Percentiles rank a stretch among this genome's conserved stretches.
These are phyloP conservation scores for Bifiguratus adelaidae DNA, from an alignment of 192 early-diverging fungal genomes.

Conservation along the genomic window DNA sequence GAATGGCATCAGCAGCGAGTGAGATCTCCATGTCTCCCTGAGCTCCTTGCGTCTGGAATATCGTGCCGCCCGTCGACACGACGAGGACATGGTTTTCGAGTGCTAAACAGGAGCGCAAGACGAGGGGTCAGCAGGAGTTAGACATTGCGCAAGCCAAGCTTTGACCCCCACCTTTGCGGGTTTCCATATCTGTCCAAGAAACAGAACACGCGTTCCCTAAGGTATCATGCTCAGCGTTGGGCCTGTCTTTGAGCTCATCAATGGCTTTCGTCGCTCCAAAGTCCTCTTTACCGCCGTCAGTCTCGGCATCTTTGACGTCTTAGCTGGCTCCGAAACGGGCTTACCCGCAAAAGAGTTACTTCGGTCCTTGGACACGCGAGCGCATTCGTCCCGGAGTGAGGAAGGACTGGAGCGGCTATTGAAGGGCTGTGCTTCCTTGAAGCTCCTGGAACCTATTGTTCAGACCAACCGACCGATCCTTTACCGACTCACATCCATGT, in stretches of 20 bases:
- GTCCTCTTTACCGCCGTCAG: conserved; percentile 10
- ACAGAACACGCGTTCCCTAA: too few relatives aligned
- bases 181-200: too few relatives aligned
- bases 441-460: background rate
- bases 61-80: too few relatives aligned
- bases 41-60: too few relatives aligned
- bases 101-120: conserved; percentile 2
- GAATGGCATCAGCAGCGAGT: too few relatives aligned
- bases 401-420: conserved; percentile 4
- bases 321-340: background rate
- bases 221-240: background rate
- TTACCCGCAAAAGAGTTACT: conserved; percentile 1
- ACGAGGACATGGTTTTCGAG: too few relatives aligned
- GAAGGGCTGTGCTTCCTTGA: background rate
- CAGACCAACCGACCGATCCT: background rate
- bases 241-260: conserved; percentile 8
- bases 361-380: too few relatives aligned
- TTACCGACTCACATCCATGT: background rate
- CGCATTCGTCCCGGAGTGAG: background rate
- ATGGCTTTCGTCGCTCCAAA: conserved; percentile 13
- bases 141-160: background rate
- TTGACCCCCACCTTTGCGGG: background rate
- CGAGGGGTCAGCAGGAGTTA: background rate
- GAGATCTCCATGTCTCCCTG: too few relatives aligned
- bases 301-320: conserved; percentile 8